Base-by-base conservation (phyloP, 345 rosid genomes). In the Euphorbia peplus region DNA sequence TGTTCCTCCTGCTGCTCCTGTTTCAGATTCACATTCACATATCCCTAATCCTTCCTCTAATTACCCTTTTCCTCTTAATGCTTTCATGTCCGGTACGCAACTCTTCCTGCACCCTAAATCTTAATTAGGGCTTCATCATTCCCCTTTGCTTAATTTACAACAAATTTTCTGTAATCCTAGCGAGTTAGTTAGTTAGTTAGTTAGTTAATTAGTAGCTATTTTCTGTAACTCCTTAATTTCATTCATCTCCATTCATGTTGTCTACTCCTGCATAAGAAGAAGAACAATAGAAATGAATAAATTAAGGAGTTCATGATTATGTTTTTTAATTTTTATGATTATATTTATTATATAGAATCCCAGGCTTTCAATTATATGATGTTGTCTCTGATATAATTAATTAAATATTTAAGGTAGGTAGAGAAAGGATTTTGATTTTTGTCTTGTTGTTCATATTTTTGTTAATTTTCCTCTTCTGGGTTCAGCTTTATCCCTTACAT, bases 391-490 rank as follows among this genome's bases (percentile, higher is more conserved):
- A 41, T 5, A 42, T 0, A 63, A n/a, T n/a, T n/a, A 10, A 19
- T 21, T 22, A 57, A 11, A 26, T 22, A 25, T 22, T 13, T 47
- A 56, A 39, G 67, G 60, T 54, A 67, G 35, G 37, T 66, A 21
- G 29, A 67, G 42, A 26, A 50, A 42, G 73, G 46, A 30, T 63
- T 55, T 68, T 68, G 41, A 55, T 48, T 77, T 44, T 79, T 82
- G 74, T 82, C 82, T 75, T 75, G 15, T 75, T 72, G 58, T 75
- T n/a, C n/a, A n/a, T n/a, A n/a, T n/a, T 75, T 19, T 24, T 16
- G 24, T 39, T 21, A 16, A 1, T 29, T 56, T 54, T 26, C 32
- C 46, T 57, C 18, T 63, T 37, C 7, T 21, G 24, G 46, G 78
- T 60, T 46, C 44, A 39, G 59, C 41, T 48, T 51, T 30, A 22